phyloP scores from a whole-genome alignment of 139 green algal species.

The Coelastrella sp. region DNA sequence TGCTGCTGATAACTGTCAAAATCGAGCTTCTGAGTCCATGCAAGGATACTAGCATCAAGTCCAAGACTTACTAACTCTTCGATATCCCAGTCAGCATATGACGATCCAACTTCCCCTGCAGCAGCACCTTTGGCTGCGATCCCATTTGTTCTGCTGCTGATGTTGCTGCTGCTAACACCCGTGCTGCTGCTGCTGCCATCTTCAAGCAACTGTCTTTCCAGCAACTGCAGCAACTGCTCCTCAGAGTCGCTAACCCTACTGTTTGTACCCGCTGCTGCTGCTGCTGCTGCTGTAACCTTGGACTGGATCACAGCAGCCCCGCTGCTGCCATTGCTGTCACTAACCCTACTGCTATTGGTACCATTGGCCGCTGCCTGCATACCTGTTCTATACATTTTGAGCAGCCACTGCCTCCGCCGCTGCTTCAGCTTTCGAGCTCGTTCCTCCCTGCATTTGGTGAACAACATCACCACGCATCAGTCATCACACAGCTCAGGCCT shows the following conservation, averaged over 20 bases:
- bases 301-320: not conserved
- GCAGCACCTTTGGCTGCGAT: not conserved
- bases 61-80: conserved; percentile 28
- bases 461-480: not conserved
- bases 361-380: conserved; percentile 3
- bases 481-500: too few relatives aligned
- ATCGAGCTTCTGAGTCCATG: conserved; percentile 65
- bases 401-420: conserved; percentile 67
- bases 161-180: not conserved
- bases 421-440: conserved; percentile 56
- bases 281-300: conserved; percentile 8
- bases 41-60: conserved; percentile 57
- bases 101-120: not conserved
- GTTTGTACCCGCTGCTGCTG: not conserved
- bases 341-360: not conserved
- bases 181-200: too few relatives aligned
- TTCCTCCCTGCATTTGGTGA: conserved; percentile 56
- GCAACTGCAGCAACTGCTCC: conserved; percentile 24
- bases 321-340: not conserved
- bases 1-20: conserved; percentile 65
- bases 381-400: conserved; percentile 67
- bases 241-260: not conserved
- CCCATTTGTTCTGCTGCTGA: too few relatives aligned
- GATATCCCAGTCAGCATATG: not conserved
- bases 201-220: not conserved